These are phyloP conservation scores for Galeopsis tetrahit DNA, from an alignment of 257 asterid genomes.

Conservation along the genomic window DNA sequence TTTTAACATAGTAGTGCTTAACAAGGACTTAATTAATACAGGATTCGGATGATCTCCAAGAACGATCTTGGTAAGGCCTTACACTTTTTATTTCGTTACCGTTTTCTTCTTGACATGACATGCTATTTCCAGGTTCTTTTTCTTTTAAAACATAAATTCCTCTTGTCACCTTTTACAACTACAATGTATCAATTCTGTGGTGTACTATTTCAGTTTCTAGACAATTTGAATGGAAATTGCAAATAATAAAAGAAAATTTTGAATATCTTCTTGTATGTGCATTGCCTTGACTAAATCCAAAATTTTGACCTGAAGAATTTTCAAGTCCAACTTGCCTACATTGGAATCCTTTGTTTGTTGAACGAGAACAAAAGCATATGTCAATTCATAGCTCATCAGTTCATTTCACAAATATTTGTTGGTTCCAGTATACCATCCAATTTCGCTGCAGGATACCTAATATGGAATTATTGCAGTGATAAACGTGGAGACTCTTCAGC, in stretches of 20 bases:
- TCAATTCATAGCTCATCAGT: background rate
- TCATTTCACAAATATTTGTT: background rate
- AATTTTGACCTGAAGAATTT: background rate
- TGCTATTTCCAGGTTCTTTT: background rate
- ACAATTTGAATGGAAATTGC: background rate
- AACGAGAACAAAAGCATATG: background rate
- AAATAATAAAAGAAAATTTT: background rate
- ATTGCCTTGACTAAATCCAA: background rate
- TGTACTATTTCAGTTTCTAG: constrained; percentile 10
- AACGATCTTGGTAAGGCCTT: constrained; percentile 45
- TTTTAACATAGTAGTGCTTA: constrained; percentile 23
- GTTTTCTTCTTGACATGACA: constrained; percentile 9
- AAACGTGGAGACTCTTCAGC: constrained; percentile 39
- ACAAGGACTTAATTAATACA: constrained; percentile 38
- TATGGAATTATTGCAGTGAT: constrained; percentile 40
- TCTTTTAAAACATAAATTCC: background rate
- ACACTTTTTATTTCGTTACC: constrained; percentile 21
- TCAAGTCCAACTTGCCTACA: constrained; percentile 1
- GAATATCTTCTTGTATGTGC: constrained; percentile 10
- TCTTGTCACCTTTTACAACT: background rate
- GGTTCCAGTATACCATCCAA: background rate
- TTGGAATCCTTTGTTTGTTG: constrained; percentile 15
- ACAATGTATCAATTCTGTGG: background rate
- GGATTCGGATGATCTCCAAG: constrained; percentile 50
- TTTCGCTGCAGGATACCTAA: constrained; percentile 25